Base-by-base conservation (phyloP, 169 alveolate species). In the Perkinsus chesapeaki region DNA sequence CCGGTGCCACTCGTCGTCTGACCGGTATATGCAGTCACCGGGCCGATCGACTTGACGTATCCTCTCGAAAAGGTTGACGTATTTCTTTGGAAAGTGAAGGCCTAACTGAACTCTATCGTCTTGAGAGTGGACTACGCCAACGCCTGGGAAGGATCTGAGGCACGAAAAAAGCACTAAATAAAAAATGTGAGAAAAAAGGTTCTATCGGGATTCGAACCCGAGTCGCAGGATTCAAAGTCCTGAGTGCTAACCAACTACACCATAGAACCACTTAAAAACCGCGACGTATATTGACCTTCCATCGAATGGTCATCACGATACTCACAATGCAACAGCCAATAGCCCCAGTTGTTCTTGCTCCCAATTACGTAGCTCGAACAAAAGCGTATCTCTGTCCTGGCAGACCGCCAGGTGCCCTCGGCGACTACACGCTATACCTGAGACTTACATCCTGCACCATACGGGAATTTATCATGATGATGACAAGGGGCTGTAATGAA, bases 171-270 rank as follows among this genome's bases (percentile, higher is more conserved):
- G 82, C 82, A 60, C 82, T 7, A 7, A 34, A 60, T 27, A 60
- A 60, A 60, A 60, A 60, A 60, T 20, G 12, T 3, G 23, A 60
- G 82, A 60, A 60, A 60, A 60, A 23, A 60, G 82, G 82, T 60
- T 60, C 82, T 60, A 60, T 60, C 82, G 82, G 82, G 82, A 60
- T 60, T 60, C 82, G 82, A 60, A 60, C 82, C 82, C 82, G 82
- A 60, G 82, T 60, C 82, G 82, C 82, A 60, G 82, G 82, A 60
- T 60, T 60, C 82, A 60, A 60, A 60, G 82, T 60, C 82, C 82
- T 60, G 82, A 60, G 82, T 60, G 82, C 82, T 60, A 60, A 60
- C 82, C 82, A 60, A 60, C 82, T 60, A 60, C 82, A 60, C 82
- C 82, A 60, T 60, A 60, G 82, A 60, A 60, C 82, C 82, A 47